Evolutionary conservation across 2,329 filamentous ascomycete genomes (phyloP).

Genomic region (Aspergillus transmontanensis): DNA sequence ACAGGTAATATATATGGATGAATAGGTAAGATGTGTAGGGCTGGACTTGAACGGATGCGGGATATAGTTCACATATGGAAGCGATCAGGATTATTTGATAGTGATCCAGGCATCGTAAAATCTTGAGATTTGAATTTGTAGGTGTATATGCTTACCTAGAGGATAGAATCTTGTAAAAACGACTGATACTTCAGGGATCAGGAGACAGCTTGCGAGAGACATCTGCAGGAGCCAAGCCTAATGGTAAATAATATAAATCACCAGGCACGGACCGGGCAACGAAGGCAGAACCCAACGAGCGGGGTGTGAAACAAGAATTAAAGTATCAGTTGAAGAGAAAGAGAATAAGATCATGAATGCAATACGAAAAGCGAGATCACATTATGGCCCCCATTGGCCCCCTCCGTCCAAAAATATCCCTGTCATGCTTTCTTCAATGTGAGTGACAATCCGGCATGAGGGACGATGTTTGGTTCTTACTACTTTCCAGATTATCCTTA

Average conservation of each 20-base stretch:
- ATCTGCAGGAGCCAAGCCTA: not conserved
- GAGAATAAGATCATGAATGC: not conserved
- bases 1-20: not conserved
- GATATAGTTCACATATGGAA: not conserved
- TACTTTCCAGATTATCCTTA: not conserved
- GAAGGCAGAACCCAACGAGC: not conserved
- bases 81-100: not conserved
- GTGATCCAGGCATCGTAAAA: not conserved
- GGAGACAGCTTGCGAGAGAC: not conserved
- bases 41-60: not conserved
- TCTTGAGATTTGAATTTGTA: not conserved
- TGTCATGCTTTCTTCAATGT: not conserved
- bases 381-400: not conserved
- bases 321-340: not conserved
- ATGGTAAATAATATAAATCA: not conserved
- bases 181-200: not conserved
- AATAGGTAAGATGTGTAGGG: not conserved
- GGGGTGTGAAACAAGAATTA: not conserved
- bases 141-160: not conserved
- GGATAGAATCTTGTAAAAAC: not conserved
- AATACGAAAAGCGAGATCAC: not conserved
- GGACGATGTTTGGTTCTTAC: not conserved
- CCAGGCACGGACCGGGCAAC: slow-evolving; percentile 6
- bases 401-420: not conserved
- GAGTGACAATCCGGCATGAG: not conserved